Conservation (phyloP, 257 asterid genomes). For the Primulina huaijiensis region DNA sequence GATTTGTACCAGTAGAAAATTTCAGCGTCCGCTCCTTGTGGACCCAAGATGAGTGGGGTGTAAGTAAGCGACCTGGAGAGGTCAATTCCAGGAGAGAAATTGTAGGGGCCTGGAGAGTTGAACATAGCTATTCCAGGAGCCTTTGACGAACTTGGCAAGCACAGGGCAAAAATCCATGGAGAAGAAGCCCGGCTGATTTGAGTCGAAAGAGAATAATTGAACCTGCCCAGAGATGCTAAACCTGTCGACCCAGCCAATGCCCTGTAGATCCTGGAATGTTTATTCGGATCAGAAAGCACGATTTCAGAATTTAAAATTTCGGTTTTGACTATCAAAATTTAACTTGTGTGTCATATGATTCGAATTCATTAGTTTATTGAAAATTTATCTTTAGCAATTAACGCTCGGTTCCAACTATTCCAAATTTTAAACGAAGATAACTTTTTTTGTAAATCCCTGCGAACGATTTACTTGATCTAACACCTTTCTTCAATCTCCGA, state of each 20-base stretch:
- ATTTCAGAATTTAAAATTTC: background rate
- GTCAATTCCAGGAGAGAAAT: conserved; percentile 27
- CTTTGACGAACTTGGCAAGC: conserved; percentile 31
- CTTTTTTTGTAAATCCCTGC: too few species aligned
- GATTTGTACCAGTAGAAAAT: conserved; percentile 27
- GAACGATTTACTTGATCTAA: too few species aligned
- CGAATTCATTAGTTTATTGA: too few species aligned
- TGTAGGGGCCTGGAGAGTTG: conserved; percentile 33
- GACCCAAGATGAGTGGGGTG: conserved; percentile 31
- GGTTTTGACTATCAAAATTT: too few species aligned
- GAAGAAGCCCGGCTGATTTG: conserved; percentile 32
- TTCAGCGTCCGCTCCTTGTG: conserved; percentile 19
- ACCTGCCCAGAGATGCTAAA: conserved; percentile 41
- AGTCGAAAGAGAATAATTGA: conserved; percentile 35
- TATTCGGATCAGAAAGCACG: conserved; percentile 19
- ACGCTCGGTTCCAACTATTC: too few species aligned
- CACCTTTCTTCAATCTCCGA: too few species aligned
- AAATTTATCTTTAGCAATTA: too few species aligned
- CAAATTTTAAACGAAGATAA: too few species aligned
- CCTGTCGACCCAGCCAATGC: conserved; percentile 38
- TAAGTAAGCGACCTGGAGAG: conserved; percentile 26
- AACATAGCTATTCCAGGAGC: conserved; percentile 29
- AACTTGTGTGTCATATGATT: too few species aligned
- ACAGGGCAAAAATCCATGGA: conserved; percentile 29
- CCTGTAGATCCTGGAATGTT: conserved; percentile 24